Evolutionary conservation across 768 basidiomycete genomes (phyloP), one percentile per base, ranked within the genome.

Genomic region (Termitomyces sp.): DNA sequence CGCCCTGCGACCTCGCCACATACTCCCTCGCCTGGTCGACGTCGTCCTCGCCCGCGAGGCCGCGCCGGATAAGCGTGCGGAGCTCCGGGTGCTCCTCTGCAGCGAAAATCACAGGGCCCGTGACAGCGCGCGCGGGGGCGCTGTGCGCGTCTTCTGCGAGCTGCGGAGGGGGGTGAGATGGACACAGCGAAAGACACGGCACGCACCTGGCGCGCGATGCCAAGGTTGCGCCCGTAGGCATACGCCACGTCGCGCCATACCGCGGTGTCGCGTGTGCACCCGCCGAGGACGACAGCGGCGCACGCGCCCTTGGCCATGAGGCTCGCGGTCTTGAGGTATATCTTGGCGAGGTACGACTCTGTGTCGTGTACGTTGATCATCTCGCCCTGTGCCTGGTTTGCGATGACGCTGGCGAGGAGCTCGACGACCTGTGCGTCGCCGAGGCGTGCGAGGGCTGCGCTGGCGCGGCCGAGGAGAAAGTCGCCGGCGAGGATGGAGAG

Each of bases 341-440:
- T 70, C 58, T 72, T 74, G 56, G 68, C 69, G 55, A 96, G 80
- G 74, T 97, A 98, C 16, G 83, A 70, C 43, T 80, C 81, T 84
- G 72, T 54, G 76, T 74, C 60, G 78, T 79, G 81, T 86, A 84
- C 74, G 4, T 91, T 89, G 75, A 97, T 74, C 46, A 98, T 88
- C 75, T 98, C 93, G 36, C 96, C 97, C 70, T 98, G 96, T n/a
- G 95, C 95, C 41, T 96, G 79, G 69, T 98, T 98, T 2, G 93
- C 86, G 56, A 99, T 90, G 59, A 98, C 93, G 67, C 87, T 89
- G 4, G 93, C 85, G 49, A 98, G 84, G 59, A 98, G 81, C 71
- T 99, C 97, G 53, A 98, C 93, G 55, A 96, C 95, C 69, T 98
- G 93, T 66, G 74, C 79, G 60, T 88, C 87, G 5, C 95, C 95